Percentiles rank a stretch among this genome's conserved stretches.
These are phyloP conservation scores for Linanthus parryae DNA, from an alignment of 148 eudicot genomes.

Conservation along the genomic window DNA sequence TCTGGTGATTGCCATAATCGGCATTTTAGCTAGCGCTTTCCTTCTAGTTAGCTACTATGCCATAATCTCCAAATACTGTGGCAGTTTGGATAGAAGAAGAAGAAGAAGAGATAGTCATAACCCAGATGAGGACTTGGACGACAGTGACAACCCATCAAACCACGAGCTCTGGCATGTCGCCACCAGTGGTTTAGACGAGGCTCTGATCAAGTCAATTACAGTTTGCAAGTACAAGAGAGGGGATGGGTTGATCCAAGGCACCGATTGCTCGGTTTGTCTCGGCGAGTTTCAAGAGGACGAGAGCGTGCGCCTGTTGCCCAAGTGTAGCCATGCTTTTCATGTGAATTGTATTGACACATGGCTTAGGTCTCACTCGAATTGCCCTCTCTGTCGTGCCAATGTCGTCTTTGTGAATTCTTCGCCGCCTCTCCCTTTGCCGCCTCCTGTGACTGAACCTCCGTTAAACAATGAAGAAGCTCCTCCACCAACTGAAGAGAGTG, in stretches of 20 bases:
- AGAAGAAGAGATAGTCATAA: conserved; percentile 19
- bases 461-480: not conserved
- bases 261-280: conserved; percentile 66
- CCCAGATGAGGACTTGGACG: conserved; percentile 21
- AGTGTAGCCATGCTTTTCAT: conserved; percentile 87
- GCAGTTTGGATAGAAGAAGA: conserved; percentile 18
- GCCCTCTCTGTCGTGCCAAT: conserved; percentile 80
- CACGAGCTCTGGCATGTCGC: conserved; percentile 51
- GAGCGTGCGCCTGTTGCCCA: conserved; percentile 59
- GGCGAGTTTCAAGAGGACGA: conserved; percentile 64
- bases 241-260: conserved; percentile 34
- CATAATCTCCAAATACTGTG: conserved; percentile 58
- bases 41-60: conserved; percentile 76
- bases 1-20: conserved; percentile 70
- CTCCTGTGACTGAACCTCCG: conserved; percentile 4
- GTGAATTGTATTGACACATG: conserved; percentile 74
- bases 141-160: conserved; percentile 20
- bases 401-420: conserved; percentile 21
- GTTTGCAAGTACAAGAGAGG: conserved; percentile 50
- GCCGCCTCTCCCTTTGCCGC: conserved; percentile 6
- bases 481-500: conserved; percentile 6
- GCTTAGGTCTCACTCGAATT: conserved; percentile 77
- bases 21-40: conserved; percentile 69
- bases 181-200: conserved; percentile 58
- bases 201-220: conserved; percentile 49